Evolutionary conservation across 768 basidiomycete genomes (phyloP).

Genomic region (Termitomyces sp.): DNA sequence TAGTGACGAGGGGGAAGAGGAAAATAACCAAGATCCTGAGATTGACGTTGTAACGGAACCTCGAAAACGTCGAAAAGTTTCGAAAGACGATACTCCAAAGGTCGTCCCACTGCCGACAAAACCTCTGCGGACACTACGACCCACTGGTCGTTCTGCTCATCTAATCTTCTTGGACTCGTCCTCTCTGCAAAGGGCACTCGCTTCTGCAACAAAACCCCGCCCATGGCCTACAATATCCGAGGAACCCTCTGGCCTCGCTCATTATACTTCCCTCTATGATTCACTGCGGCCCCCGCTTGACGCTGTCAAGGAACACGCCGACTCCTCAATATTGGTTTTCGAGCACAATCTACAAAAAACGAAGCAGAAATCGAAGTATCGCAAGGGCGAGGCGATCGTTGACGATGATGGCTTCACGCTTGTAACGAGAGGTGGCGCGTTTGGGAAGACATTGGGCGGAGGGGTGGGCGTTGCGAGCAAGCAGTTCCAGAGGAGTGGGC

Average conservation of each 20-base stretch:
- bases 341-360: constrained; percentile 67
- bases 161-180: constrained; percentile 68
- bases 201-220: constrained; percentile 48
- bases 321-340: constrained; percentile 72
- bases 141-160: constrained; percentile 68
- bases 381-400: constrained; percentile 84
- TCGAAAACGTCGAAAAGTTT: constrained; percentile 38
- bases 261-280: constrained; percentile 64
- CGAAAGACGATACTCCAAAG: constrained; percentile 41
- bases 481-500: constrained; percentile 57
- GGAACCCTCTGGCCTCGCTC: constrained; percentile 65
- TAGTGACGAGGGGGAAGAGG: constrained; percentile 39
- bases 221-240: constrained; percentile 59
- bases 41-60: constrained; percentile 28
- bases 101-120: constrained; percentile 58
- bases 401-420: constrained; percentile 96
- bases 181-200: constrained; percentile 66
- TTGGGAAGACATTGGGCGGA: constrained; percentile 85
- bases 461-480: constrained; percentile 66
- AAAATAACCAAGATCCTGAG: constrained; percentile 25
- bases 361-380: constrained; percentile 63
- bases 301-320: constrained; percentile 72
- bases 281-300: constrained; percentile 75
- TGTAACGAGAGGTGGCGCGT: constrained; percentile 88
- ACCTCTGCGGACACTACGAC: constrained; percentile 53